Base-by-base conservation (phyloP, 768 basidiomycete genomes). In the Dioszegia crocea region DNA sequence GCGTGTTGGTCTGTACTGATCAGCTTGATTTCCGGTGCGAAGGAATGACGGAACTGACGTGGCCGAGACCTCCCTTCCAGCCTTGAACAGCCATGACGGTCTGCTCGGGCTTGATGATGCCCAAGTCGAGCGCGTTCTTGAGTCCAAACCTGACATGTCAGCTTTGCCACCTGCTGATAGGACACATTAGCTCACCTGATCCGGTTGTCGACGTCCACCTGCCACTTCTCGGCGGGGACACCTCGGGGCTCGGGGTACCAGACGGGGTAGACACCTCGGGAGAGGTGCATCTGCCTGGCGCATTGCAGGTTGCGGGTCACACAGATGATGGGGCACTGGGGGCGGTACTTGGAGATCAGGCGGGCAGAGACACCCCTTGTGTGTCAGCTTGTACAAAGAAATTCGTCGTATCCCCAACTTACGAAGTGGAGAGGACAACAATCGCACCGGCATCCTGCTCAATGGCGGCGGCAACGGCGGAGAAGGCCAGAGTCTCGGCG, bases 41-140 rank as follows among this genome's bases (percentile, higher is more conserved):
- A 17, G 17, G 24, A 27, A 30, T 26, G 16, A 8, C 9, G 12
- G 4, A 16, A 67, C 70, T 67, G 48, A 72, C 70, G 80, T 96
- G 91, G 30, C 92, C 93, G 44, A 96, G 84, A 59, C 96, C 96
- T 43, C 92, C 90, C 80, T 92, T 94, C 94, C 94, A 99, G n/a
- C 96, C 96, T 78, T 98, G 96, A 4, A 99, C 88, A 48, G 94
- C 94, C 63, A 98, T 82, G 71, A 99, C 84, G 24, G 92, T 90
- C 53, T 86, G 86, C 55, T 91, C 89, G 36, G 90, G 85, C 71
- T 85, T 85, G 81, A 98, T 86, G 75, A 99, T 83, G 64, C 88
- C 87, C 78, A 99, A 79, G 17, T 80, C 82, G 44, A 97, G 81
- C 3, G 89, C 96, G 74, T 82, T 86, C 74, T 85, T 83, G 78